These are phyloP conservation scores for Fusarium nodosum DNA, from an alignment of 2,329 filamentous ascomycete species.

Conservation along the genomic window DNA sequence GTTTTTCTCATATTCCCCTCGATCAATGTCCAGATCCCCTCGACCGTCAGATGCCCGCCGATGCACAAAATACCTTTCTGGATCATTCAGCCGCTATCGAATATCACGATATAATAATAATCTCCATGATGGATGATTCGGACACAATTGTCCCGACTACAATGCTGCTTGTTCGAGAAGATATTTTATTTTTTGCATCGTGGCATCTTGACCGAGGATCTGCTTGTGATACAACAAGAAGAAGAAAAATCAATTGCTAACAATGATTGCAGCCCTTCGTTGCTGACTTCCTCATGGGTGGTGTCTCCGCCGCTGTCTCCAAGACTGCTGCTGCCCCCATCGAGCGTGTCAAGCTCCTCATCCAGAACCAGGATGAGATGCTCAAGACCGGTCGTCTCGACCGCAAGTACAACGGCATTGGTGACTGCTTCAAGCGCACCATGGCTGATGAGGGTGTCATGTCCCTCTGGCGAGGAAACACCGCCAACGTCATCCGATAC, in stretches of 20 bases:
- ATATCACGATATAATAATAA: conserved; percentile 30
- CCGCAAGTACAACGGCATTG: conserved; percentile 94
- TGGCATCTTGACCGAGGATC: conserved; percentile 14
- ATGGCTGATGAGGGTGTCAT: conserved; percentile 91
- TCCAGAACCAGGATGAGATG: conserved; percentile 99
- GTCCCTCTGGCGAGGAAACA: conserved; percentile 99
- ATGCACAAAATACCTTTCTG: conserved; percentile 41
- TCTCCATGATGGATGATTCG: conserved; percentile 17
- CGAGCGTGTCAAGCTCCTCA: conserved; percentile 99
- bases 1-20: conserved; percentile 51
- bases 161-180: neutral
- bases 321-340: conserved; percentile 99
- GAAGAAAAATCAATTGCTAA: conserved; percentile 39
- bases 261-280: conserved; percentile 79
- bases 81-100: conserved; percentile 17
- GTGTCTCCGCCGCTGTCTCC: conserved; percentile 99
- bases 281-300: conserved; percentile 99
- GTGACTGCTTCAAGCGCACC: conserved; percentile 96
- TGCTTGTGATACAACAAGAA: neutral
- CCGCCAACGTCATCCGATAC: conserved; percentile 99
- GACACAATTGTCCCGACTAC: neutral
- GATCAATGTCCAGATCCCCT: conserved; percentile 14
- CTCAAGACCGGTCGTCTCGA: conserved; percentile 98
- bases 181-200: conserved; percentile 11
- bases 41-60: conserved; percentile 50